These are phyloP conservation scores for Pezicula carpinea DNA, from an alignment of 2,329 filamentous ascomycete genomes.

Conservation along the genomic window DNA sequence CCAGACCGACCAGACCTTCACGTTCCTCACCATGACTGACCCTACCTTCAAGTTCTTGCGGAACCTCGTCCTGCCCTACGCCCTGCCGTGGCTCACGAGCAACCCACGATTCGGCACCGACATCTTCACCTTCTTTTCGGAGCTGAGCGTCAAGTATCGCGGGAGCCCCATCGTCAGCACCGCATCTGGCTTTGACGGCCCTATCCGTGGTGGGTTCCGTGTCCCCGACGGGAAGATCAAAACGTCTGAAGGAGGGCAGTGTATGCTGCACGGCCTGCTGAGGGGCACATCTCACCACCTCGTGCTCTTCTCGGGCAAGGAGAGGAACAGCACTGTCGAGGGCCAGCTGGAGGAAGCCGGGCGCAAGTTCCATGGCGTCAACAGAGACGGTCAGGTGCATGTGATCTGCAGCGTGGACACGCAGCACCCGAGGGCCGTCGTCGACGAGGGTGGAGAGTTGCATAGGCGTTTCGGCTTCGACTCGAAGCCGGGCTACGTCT, in stretches of 20 bases:
- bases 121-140: constrained; percentile 33
- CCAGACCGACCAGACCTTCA: constrained; percentile 38
- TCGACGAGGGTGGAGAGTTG: constrained; percentile 20
- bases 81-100: constrained; percentile 32
- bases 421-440: constrained; percentile 10
- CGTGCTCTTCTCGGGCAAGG: constrained; percentile 29
- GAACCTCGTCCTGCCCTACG: constrained; percentile 34
- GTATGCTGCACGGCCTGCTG: constrained; percentile 24
- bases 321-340: constrained; percentile 6
- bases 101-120: constrained; percentile 14
- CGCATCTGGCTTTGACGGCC: constrained; percentile 27
- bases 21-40: constrained; percentile 31
- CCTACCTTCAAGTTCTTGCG: constrained; percentile 33
- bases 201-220: constrained; percentile 42
- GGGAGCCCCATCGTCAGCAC: constrained; percentile 33
- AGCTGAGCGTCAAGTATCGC: constrained; percentile 40
- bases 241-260: constrained; percentile 7
- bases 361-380: constrained; percentile 10
- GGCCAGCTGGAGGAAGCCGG: constrained; percentile 12
- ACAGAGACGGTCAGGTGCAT: constrained; percentile 3
- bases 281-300: constrained; percentile 27
- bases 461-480: constrained; percentile 17
- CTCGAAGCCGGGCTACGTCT: constrained; percentile 13
- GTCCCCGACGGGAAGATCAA: constrained; percentile 34
- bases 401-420: not conserved